phyloP scores from a whole-genome alignment of 805 yeast species.

The Blastobotrys chiropterorum region DNA sequence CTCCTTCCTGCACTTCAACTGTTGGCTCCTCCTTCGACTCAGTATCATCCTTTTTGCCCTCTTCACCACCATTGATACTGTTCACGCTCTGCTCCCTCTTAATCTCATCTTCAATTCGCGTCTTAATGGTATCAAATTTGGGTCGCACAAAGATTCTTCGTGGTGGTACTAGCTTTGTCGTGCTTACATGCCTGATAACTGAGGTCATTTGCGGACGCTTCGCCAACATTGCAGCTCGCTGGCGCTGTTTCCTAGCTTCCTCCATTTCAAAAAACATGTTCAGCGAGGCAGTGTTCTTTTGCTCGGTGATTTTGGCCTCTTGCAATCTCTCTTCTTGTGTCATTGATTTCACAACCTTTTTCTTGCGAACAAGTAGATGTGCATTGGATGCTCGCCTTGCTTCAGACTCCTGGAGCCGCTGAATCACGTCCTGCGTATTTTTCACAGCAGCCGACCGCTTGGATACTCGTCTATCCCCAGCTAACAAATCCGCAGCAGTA shows the following conservation, averaged over 20 bases:
- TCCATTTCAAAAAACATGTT: slow-evolving; percentile 81
- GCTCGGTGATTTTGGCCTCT: slow-evolving; percentile 87
- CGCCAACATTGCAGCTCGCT: slow-evolving; percentile 64
- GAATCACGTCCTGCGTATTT: slow-evolving; percentile 69
- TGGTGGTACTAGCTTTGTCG: slow-evolving; percentile 52
- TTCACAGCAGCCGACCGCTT: slow-evolving; percentile 72
- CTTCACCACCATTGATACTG: slow-evolving; percentile 10
- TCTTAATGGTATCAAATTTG: slow-evolving; percentile 13
- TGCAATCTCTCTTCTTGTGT: slow-evolving; percentile 68
- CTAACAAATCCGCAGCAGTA: slow-evolving; percentile 41
- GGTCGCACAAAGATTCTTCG: slow-evolving; percentile 21
- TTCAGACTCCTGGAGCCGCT: slow-evolving; percentile 64
- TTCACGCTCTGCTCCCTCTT: slow-evolving; percentile 6
- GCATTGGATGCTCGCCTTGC: slow-evolving; percentile 37
- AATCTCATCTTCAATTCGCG: slow-evolving; percentile 9
- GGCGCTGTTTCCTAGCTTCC: slow-evolving; percentile 66
- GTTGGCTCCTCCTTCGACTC: background rate
- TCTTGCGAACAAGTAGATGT: background rate
- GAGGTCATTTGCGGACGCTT: slow-evolving; percentile 55
- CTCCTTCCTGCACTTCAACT: slow-evolving; percentile 2
- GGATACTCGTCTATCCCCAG: slow-evolving; percentile 58
- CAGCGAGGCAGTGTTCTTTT: slow-evolving; percentile 63
- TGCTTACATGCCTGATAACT: slow-evolving; percentile 48
- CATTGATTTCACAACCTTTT: slow-evolving; percentile 29
- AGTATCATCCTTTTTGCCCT: slow-evolving; percentile 11